Evolutionary conservation across 768 basidiomycete species (phyloP), one percentile per base, ranked within the genome.

Genomic region (Pleurotus djamor): DNA sequence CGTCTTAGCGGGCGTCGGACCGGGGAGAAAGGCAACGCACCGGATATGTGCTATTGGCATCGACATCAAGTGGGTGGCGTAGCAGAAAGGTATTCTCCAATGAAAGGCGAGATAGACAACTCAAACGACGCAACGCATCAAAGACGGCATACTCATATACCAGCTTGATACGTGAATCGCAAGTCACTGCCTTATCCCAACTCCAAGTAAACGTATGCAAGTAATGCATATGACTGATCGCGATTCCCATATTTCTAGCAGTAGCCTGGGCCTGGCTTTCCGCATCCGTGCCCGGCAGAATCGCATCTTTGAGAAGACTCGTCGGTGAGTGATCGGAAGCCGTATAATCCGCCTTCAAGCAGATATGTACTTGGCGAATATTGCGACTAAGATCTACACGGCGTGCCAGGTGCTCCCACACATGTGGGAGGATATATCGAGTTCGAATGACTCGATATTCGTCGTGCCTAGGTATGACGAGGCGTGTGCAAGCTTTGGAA

Each of bases 361-460:
- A 76, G 50, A 83, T 73, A 52, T 79, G 74, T 10, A 83, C 74
- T 58, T 78, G 76, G 6, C 77, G 74, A 47, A 83, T 71, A 60
- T 79, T 78, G 44, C 79, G 71, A 45, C 80, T 69, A 5, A 83
- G 73, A 65, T 82, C 81, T n/a, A 75, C 68, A 28, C 81, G 75
- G 49, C 71, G 69, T 14, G 80, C 79, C n/a, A 83, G 76, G 63
- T 83, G 81, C 0, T 76, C 77, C 80, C 81, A 83, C 63, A 83
- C 68, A 16, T 69, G 66, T 12, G 77, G 75, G 48, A 70, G 64
- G 1, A 73, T 68, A 35, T 75, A 70, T 6, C 78, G 72, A n/a
- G 78, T 70, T 33, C 78, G 77, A 60, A 83, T 68, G 56, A 78
- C 70, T 52, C 82, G 78, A 67, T 83, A 83, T 61, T 83, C 74